Evolutionary conservation across 2,329 filamentous ascomycete species (phyloP).

Genomic region (Botrytis fabae): DNA sequence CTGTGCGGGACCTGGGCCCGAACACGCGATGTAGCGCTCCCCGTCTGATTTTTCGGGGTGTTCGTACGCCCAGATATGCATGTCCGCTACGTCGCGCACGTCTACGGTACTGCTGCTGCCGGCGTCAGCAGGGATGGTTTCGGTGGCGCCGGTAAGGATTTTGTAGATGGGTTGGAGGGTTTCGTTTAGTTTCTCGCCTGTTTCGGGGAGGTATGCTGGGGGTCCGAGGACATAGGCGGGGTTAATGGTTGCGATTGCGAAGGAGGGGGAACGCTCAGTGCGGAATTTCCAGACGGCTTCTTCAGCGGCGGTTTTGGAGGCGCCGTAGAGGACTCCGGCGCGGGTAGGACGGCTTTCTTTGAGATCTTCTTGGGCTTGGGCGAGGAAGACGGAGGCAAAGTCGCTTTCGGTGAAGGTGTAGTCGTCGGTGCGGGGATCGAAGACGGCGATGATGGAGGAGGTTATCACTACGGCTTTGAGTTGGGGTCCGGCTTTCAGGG

Average conservation of each 20-base stretch:
- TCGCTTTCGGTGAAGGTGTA: conserved; percentile 35
- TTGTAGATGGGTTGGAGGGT: conserved; percentile 41
- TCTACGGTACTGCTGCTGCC: conserved; percentile 44
- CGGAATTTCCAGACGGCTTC: conserved; percentile 45
- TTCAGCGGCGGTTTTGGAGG: conserved; percentile 46
- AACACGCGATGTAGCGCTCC: conserved; percentile 45
- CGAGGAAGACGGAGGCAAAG: conserved; percentile 40
- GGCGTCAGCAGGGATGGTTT: conserved; percentile 34
- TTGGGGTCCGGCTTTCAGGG: conserved; percentile 39
- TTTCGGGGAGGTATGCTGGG: conserved; percentile 41
- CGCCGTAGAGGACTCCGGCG: conserved; percentile 40
- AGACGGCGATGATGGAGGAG: conserved; percentile 39
- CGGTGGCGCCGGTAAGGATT: conserved; percentile 41
- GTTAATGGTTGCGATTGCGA: conserved; percentile 45
- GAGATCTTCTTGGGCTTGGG: conserved; percentile 39
- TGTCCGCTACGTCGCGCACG: conserved; percentile 47
- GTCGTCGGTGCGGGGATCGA: conserved; percentile 32
- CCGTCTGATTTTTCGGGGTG: conserved; percentile 43
- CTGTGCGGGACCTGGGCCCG: conserved; percentile 42
- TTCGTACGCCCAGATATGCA: conserved; percentile 44
- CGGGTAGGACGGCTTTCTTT: conserved; percentile 31
- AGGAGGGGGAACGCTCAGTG: conserved; percentile 42
- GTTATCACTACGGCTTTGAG: conserved; percentile 47
- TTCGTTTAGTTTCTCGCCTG: conserved; percentile 39
- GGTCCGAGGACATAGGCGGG: conserved; percentile 47